Evolutionary conservation across 805 yeast genomes (phyloP), one percentile per base, ranked within the genome.

Genomic region (Metschnikowia dekortorum): DNA sequence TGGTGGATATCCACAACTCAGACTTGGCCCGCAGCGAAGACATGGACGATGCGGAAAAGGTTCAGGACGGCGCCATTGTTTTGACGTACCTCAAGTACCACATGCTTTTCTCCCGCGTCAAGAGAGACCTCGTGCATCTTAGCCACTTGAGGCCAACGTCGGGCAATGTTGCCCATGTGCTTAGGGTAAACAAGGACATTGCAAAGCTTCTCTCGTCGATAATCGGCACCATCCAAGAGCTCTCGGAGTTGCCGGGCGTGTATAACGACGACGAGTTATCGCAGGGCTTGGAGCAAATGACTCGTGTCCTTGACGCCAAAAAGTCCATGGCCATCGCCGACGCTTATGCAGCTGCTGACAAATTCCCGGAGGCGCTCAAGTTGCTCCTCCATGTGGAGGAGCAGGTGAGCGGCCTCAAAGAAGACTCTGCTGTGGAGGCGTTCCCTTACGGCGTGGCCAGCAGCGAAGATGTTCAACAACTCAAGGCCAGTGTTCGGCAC

Each of bases 241-340:
- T 89, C 42, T 74, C 79, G 61, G 96, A 89, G 53, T 75, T 94
- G 46, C 97, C 97, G 0, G 98, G 98, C 74, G 96, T 92, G 16
- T 83, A 86, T 61, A 87, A 88, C 47, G 96, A 89, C 63, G 94
- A 87, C 47, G 83, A 78, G 22, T 74, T 92, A 48, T 64, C 71
- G 53, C 68, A 69, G 6, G 79, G 85, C 8, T 71, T 94, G 40
- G 75, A 72, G 10, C 57, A 75, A 13, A 68, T 89, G 58, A 68
- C 71, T 31, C 60, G 63, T 8, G 81, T 72, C 53, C 87, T 78
- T 64, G 58, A 61, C n/a, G 68, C 77, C 36, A 58, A 67, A 46
- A 80, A 80, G 57, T 60, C 74, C 11, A 57, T 67, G 30, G 64
- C 71, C 16, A 61, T 85, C 16, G 80, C 84, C 7, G 66, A 71